Percentiles rank a stretch among this genome's conserved stretches.
Conservation (phyloP, 768 basidiomycete genomes). For the Rubroboletus satanas region DNA sequence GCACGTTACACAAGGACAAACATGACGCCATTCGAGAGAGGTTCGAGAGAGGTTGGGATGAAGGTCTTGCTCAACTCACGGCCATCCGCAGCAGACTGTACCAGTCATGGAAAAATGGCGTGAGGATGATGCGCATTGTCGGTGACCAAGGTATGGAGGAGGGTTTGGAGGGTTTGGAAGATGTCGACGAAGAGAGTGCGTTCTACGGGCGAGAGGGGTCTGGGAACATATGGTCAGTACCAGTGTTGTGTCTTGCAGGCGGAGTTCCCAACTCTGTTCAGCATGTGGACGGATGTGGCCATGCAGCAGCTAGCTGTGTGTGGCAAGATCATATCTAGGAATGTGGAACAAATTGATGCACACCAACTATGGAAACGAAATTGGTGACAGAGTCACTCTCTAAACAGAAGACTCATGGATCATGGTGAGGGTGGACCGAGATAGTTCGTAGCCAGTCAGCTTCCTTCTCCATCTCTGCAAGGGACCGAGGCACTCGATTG, state of each 20-base stretch:
- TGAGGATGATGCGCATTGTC: slow-evolving; percentile 41
- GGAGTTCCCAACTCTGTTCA: slow-evolving; percentile 14
- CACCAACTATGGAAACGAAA: slow-evolving; percentile 1
- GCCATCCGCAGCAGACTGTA: slow-evolving; percentile 44
- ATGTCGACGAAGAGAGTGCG: slow-evolving; percentile 26
- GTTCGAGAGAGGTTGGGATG: slow-evolving; percentile 61
- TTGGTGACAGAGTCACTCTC: background rate
- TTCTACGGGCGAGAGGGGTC: slow-evolving; percentile 21
- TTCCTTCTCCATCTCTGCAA: slow-evolving; percentile 79
- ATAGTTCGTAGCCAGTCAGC: slow-evolving; percentile 63
- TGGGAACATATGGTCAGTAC: slow-evolving; percentile 17
- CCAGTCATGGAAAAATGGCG: slow-evolving; percentile 45
- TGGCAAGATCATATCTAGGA: slow-evolving; percentile 34
- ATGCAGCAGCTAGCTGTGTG: slow-evolving; percentile 31
- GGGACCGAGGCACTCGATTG: slow-evolving; percentile 52
- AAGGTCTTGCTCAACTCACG: slow-evolving; percentile 52
- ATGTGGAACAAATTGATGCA: background rate
- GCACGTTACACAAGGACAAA: slow-evolving; percentile 28
- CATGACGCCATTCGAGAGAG: slow-evolving; percentile 42
- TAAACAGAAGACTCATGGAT: background rate
- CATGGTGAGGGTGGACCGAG: slow-evolving; percentile 32
- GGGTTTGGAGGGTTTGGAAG: slow-evolving; percentile 34
- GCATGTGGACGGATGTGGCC: slow-evolving; percentile 39
- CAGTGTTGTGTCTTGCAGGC: slow-evolving; percentile 41
- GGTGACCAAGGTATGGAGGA: slow-evolving; percentile 27